Evolutionary conservation across 164 flowering plant genomes (phyloP), one percentile per base, ranked within the genome.

Genomic region (Piper betle): DNA sequence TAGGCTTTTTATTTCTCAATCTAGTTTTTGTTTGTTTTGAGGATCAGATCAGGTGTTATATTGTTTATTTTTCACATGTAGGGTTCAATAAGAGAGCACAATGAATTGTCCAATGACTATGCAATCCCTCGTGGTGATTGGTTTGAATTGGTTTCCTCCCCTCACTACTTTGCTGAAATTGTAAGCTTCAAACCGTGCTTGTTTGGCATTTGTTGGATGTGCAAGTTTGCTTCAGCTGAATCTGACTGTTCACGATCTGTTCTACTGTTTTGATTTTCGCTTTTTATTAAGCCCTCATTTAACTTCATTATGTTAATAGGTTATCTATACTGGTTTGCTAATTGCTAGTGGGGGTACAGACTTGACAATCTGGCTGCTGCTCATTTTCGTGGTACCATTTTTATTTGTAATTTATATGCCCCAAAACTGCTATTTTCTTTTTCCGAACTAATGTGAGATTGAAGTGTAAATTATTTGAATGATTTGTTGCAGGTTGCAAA

Each of bases 141-240:
- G 97, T 93, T 93, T 60, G 80, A 86, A 59, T 33, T 76, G 56
- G 99, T 88, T 61, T 93, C 97, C 13, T 79, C 81, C 70, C 92
- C 99, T 18, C 97, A 93, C 75, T 93, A 90, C 64, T 73, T 90
- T 37, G 94, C 99, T 43, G 97, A 93, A 73, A 84, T 90, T 42
- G 99, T 90, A 80, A 77, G 48, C 61, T 63, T 54, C 67, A 62
- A 64, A 40, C 66, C 57, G 66, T 62, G 63, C 62, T 59, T 39
- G 52, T 55, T 6, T 62, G 52, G 37, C 9, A 37, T 37, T 58
- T 12, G 33, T 25, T 62, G 3, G 0, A 37, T 15, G 37, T 9
- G 10, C 53, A 25, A 58, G 38, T 40, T 17, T 8, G 33, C 39
- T 58, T 40, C 42, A 39, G 43, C 43, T 59, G 7, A 39, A 39